These are phyloP conservation scores for Aspergillus oerlinghausenensis DNA, from an alignment of 2,329 filamentous ascomycete species.

Conservation along the genomic window DNA sequence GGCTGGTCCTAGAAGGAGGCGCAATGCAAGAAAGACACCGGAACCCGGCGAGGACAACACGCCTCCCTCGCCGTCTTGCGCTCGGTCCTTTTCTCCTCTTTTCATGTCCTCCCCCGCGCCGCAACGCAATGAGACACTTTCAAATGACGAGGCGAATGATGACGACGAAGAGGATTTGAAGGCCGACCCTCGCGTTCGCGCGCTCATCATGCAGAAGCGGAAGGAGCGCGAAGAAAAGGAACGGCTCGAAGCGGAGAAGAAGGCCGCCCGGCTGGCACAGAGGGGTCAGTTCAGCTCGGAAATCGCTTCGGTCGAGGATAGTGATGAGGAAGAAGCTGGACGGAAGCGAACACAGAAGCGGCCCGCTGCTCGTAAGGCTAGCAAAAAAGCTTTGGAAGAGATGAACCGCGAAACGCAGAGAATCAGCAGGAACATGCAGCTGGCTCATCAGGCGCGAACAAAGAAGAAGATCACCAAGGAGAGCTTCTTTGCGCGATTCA, in stretches of 20 bases:
- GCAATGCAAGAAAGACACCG: constrained; percentile 24
- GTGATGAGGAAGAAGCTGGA: constrained; percentile 59
- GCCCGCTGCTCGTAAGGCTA: constrained; percentile 72
- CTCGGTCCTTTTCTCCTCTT: constrained; percentile 35
- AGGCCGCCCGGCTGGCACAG: constrained; percentile 29
- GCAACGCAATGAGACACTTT: constrained; percentile 7
- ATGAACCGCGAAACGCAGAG: constrained; percentile 94
- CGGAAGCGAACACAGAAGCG: constrained; percentile 63
- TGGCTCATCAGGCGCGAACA: constrained; percentile 82
- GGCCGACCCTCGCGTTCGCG: constrained; percentile 60
- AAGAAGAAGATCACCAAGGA: constrained; percentile 86
- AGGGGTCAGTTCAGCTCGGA: constrained; percentile 33
- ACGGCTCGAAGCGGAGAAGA: constrained; percentile 46
- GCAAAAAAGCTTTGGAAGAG: constrained; percentile 90
- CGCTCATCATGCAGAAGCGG: constrained; percentile 68
- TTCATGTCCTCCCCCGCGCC: constrained; percentile 40
- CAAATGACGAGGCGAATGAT: constrained; percentile 14
- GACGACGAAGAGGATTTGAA: constrained; percentile 20
- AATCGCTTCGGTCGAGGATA: constrained; percentile 48
- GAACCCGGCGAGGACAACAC: constrained; percentile 27
- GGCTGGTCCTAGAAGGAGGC: constrained; percentile 25
- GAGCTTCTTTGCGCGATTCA: constrained; percentile 79
- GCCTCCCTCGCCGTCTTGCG: constrained; percentile 17
- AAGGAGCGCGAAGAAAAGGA: constrained; percentile 66
- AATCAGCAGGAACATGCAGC: constrained; percentile 81